These are phyloP conservation scores for Lachancea lanzarotensis DNA, from an alignment of 805 yeast genomes.

Conservation along the genomic window DNA sequence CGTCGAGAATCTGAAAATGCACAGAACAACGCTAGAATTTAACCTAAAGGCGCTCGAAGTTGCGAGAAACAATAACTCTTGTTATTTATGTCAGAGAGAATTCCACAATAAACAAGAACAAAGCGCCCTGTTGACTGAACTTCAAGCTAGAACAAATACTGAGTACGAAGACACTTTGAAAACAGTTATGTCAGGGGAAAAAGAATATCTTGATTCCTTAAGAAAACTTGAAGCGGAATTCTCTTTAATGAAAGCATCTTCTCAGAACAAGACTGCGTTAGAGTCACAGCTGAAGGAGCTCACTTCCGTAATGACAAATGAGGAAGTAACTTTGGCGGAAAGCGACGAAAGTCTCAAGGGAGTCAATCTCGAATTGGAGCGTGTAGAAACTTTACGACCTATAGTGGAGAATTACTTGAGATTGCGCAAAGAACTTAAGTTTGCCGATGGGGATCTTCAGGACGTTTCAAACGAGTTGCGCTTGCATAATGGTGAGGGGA, in stretches of 20 bases:
- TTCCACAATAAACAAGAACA: constrained; percentile 40
- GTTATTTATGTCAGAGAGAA: constrained; percentile 66
- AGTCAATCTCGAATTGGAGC: constrained; percentile 14
- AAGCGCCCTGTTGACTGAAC: constrained; percentile 23
- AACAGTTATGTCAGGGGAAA: constrained; percentile 31
- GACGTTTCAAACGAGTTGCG: constrained; percentile 24
- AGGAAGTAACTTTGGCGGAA: constrained; percentile 16
- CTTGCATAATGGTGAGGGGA: constrained; percentile 15
- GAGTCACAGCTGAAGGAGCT: constrained; percentile 9
- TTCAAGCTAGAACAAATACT: constrained; percentile 30
- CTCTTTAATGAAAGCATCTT: constrained; percentile 9
- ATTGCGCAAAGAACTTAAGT: constrained; percentile 21
- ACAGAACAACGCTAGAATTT: constrained; percentile 61
- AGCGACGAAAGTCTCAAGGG: constrained; percentile 26
- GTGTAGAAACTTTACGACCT: constrained; percentile 25
- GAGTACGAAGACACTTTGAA: constrained; percentile 30
- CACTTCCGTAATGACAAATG: neutral
- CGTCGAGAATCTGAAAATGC: constrained; percentile 59
- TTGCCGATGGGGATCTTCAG: constrained; percentile 17
- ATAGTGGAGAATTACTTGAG: constrained; percentile 25
- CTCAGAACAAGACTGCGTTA: constrained; percentile 6
- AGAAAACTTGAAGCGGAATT: constrained; percentile 23
- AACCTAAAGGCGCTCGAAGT: constrained; percentile 61
- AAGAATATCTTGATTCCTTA: constrained; percentile 24
- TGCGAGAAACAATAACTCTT: constrained; percentile 52